Base-by-base conservation (phyloP, 768 basidiomycete genomes). In the Lactarius vividus region DNA sequence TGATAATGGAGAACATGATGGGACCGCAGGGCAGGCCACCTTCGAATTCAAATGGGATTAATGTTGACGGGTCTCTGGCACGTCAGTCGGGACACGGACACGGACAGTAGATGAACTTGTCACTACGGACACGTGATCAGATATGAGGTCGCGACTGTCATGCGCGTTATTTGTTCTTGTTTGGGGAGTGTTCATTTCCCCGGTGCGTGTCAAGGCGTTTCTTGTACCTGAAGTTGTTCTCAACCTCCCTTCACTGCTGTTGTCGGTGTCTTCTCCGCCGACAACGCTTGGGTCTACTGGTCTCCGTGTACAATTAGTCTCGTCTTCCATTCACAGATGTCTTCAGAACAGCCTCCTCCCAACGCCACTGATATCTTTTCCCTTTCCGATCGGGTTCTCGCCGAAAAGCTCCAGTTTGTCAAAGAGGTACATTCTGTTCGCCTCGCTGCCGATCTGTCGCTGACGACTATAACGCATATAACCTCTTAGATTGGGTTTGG, bases 401-500 rank as follows among this genome's bases (percentile, higher is more conserved):
- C 86, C 29, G 84, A 89, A 72, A 83, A 83, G 55, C 81, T 92
- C 53, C 83, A 87, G 64, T 93, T 93, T 73, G 81, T 91, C 60
- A 82, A 89, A 77, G 90, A 91, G 82, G 89, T 86, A 69, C 23
- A 79, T 72, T 15, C 57, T n/a, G 57, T 57, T 20, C 18, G 23
- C 56, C 28, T 28, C 28, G 56, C 35, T 49, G 28, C 63, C 61
- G 63, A 68, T 15, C 44, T 64, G 31, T 49, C 16, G 26, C n/a
- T 31, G 39, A 23, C 13, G 23, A 52, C 63, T 62, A 10, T 9
- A 23, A 53, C 63, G 62, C 60, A 65, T 65, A 15, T 42, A n/a
- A 42, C 55, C 61, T 35, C 37, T 61, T 39, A 94, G 90, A 89
- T 94, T 79, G 93, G 93, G 37, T 92, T 84, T 73, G 93, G 94